Evolutionary conservation across 83 land plant species (phyloP), one percentile per base, ranked within the genome.

Genomic region (Picea abies): DNA sequence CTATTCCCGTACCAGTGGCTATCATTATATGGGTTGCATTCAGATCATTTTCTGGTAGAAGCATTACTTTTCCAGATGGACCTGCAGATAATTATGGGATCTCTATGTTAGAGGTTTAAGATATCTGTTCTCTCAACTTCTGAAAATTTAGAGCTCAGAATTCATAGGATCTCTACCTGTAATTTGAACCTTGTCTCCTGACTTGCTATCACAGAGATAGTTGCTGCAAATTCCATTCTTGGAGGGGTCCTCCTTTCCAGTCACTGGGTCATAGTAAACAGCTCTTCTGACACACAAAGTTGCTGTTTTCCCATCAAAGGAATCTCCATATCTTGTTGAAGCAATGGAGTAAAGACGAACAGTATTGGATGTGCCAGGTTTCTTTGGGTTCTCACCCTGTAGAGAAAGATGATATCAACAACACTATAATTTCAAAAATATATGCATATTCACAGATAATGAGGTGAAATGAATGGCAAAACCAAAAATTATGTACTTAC

Each of bases 371-470:
- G 62, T 49, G 15, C 99, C 99, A 56, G 98, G 99, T 81, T 97
- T 97, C 84, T 96, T 97, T n/a, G 97, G 98, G 81, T 97, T 97
- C 80, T 97, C 99, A 77, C 99, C 99, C 98, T 96, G 92, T 69
- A 73, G 63, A 71, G 56, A 63, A 10, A 60, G 58, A 77, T 61
- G 37, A 6, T 29, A 23, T 39, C 78, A 64, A 72, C 61, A 60
- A 80, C 23, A 75, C n/a, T 1, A 63, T 72, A 84, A 86, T 79
- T 81, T 20, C 49, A 71, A 39, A 70, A 80, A 37, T 29, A 20
- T 20, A 15, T 71, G 22, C 76, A 68, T 23, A 58, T 3, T 14
- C 60, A 80, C 9, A 47, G 12, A 15, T 37, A 84, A 80, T 52
- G 17, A 60, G 25, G 22, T 12, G 32, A 39, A 78, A 60, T 58